phyloP scores from a whole-genome alignment of 2,329 filamentous ascomycete species.

The Penicillium sp. region DNA sequence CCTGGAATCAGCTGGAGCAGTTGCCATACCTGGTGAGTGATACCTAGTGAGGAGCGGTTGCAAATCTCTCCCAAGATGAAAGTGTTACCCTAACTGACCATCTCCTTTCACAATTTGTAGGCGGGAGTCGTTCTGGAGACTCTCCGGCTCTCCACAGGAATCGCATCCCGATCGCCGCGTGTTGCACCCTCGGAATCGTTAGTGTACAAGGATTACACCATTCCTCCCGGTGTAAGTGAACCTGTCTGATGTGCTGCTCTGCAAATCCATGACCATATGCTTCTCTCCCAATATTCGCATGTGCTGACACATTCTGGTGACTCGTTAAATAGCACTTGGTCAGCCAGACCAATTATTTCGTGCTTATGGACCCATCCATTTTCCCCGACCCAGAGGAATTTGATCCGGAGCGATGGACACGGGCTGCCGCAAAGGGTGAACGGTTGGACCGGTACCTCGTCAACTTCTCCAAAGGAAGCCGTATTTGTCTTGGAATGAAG shows the following conservation, averaged over 20 bases:
- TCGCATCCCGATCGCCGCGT: constrained; percentile 26
- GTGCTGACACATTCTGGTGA: neutral
- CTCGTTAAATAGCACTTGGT: constrained; percentile 12
- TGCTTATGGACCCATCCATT: constrained; percentile 18
- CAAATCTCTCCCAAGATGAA: too few species aligned
- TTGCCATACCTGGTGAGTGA: constrained; percentile 36
- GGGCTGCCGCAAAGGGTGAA: constrained; percentile 11
- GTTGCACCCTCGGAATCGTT: constrained; percentile 21
- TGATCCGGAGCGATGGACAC: constrained; percentile 23
- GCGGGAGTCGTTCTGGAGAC: constrained; percentile 20
- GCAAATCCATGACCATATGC: neutral
- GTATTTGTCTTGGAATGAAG: constrained; percentile 23
- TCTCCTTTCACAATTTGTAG: constrained; percentile 2
- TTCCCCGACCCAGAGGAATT: constrained; percentile 22
- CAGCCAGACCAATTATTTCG: constrained; percentile 16
- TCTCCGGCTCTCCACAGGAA: constrained; percentile 39
- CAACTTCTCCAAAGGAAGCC: constrained; percentile 22
- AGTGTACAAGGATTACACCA: constrained; percentile 25
- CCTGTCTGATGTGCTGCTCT: neutral
- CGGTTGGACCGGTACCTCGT: constrained; percentile 19
- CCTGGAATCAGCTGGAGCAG: constrained; percentile 32
- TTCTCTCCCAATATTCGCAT: too few species aligned
- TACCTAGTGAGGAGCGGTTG: neutral
- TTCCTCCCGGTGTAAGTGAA: constrained; percentile 25
- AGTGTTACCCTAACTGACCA: neutral